These are phyloP conservation scores for Microdochium paspali DNA, from an alignment of 2,329 filamentous ascomycete species.

Conservation along the genomic window DNA sequence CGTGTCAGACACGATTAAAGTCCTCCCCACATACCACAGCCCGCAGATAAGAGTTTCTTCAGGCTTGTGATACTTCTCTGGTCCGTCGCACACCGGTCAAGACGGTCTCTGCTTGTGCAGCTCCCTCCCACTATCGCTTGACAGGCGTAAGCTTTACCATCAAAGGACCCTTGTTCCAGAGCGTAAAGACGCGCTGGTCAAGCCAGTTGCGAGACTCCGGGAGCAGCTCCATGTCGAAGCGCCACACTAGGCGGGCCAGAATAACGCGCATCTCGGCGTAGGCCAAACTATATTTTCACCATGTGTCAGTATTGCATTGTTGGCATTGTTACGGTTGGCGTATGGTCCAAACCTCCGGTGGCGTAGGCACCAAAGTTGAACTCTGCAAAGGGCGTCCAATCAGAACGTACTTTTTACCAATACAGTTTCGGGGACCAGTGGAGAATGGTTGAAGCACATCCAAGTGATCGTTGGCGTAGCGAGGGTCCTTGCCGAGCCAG, in stretches of 20 bases:
- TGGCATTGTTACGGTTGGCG: not conserved
- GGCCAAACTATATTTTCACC: slow-evolving; percentile 20
- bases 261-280: slow-evolving; percentile 31
- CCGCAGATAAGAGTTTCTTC: no score
- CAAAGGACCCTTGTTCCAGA: slow-evolving; percentile 15
- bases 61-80: no score
- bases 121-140: no score
- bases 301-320: no score
- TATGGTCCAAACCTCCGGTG: not conserved
- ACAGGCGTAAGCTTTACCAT: slow-evolving; percentile 13
- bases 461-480: slow-evolving; percentile 21
- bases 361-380: not conserved
- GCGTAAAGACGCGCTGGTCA: slow-evolving; percentile 12
- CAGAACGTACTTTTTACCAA: slow-evolving; percentile 26
- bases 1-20: no score
- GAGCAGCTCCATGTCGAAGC: slow-evolving; percentile 25
- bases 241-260: slow-evolving; percentile 25
- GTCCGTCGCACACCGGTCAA: no score
- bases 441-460: slow-evolving; percentile 26
- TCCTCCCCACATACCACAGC: no score
- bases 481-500: slow-evolving; percentile 17
- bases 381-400: not conserved
- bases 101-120: no score
- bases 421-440: slow-evolving; percentile 27
- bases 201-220: slow-evolving; percentile 13